Evolutionary conservation across 768 basidiomycete species (phyloP).

Genomic region (Galerina marginata): DNA sequence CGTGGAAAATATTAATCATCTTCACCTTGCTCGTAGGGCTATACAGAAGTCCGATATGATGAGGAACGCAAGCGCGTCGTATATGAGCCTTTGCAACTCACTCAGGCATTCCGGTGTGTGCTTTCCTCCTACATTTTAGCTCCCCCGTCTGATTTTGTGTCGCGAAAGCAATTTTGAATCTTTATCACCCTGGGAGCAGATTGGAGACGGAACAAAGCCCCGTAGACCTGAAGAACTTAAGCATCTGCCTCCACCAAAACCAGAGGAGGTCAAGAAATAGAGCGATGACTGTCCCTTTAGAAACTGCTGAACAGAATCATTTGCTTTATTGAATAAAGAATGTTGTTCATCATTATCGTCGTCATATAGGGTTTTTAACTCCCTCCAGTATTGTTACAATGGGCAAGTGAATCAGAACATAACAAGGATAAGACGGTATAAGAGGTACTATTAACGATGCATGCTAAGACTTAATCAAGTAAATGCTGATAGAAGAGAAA

Average conservation of each 20-base stretch:
- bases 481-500: neutral
- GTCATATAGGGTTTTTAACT: constrained; percentile 10
- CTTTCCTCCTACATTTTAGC: neutral
- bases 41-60: constrained; percentile 96
- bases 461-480: neutral
- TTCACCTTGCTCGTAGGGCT: constrained; percentile 65
- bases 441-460: neutral
- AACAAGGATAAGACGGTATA: constrained; percentile 5
- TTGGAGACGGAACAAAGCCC: constrained; percentile 64
- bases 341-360: constrained; percentile 10
- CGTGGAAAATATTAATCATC: constrained; percentile 3
- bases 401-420: neutral
- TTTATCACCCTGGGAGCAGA: constrained; percentile 93
- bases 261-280: constrained; percentile 84
- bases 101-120: constrained; percentile 93
- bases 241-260: constrained; percentile 74
- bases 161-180: constrained; percentile 89
- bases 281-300: constrained; percentile 17
- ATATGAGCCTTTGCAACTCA: constrained; percentile 96
- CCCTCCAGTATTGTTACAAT: constrained; percentile 16
- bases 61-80: constrained; percentile 97
- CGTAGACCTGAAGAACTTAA: constrained; percentile 74
- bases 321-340: no score
- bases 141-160: neutral
- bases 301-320: constrained; percentile 7